Percentiles rank a stretch among this genome's conserved stretches.
Conservation (phyloP, 139 green algal genomes). For the Zygnema cylindricum region DNA sequence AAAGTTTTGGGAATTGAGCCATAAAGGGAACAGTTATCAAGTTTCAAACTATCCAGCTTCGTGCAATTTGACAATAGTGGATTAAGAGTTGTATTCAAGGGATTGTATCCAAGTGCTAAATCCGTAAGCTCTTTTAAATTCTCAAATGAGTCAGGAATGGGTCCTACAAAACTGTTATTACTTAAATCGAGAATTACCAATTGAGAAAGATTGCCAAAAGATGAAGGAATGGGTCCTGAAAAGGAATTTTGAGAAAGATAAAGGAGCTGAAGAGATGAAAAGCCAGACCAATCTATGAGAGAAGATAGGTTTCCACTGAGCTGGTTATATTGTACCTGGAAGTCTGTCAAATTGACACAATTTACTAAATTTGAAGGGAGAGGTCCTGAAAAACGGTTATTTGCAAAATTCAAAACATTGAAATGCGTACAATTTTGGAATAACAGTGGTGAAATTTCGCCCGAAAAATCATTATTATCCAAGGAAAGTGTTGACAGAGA, state of each 20-base stretch:
- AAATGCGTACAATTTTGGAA: neutral
- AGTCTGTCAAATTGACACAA: neutral
- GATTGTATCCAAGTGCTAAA: neutral
- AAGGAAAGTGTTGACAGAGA: too few relatives aligned
- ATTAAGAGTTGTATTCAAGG: neutral
- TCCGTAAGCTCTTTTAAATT: neutral
- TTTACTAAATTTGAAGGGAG: conserved; percentile 17
- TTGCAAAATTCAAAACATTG: neutral
- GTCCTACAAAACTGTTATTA: neutral
- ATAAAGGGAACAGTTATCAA: neutral
- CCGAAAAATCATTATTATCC: too few relatives aligned
- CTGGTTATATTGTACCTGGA: neutral
- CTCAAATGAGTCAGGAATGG: neutral
- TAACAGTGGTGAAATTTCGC: conserved; percentile 16
- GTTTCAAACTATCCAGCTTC: neutral
- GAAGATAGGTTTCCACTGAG: neutral
- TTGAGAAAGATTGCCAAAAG: neutral
- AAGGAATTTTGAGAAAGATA: neutral
- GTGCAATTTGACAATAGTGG: neutral
- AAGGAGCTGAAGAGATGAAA: neutral
- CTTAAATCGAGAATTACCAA: neutral
- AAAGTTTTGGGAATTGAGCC: neutral
- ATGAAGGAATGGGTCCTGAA: neutral
- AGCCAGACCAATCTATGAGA: neutral
- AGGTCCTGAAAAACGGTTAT: conserved; percentile 22